phyloP scores from a whole-genome alignment of 306 rosid genomes.

The Prunus fruticosa region DNA sequence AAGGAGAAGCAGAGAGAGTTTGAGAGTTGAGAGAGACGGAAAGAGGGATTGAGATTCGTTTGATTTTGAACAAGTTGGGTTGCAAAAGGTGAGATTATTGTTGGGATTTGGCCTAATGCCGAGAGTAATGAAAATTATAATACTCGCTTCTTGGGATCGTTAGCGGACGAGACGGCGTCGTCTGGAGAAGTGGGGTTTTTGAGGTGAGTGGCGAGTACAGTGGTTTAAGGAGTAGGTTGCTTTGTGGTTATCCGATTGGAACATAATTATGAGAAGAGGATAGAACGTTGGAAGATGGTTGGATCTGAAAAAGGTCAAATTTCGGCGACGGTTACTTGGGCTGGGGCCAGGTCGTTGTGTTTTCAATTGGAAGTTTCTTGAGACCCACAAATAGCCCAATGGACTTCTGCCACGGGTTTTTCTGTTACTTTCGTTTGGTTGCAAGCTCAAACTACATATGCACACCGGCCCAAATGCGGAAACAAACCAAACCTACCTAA shows the following conservation, averaged over 20 bases:
- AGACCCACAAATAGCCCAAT: neutral
- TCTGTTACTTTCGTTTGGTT: neutral
- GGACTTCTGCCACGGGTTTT: no score
- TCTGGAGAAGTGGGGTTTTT: neutral
- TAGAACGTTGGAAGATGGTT: slow-evolving; percentile 15
- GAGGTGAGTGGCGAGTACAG: neutral
- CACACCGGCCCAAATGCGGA: no score
- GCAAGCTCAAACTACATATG: no score
- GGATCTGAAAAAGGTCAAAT: slow-evolving; percentile 12
- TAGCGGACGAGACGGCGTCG: neutral
- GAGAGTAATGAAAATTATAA: neutral
- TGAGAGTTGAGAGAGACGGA: slow-evolving; percentile 2
- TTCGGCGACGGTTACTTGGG: slow-evolving; percentile 15
- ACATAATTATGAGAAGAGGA: slow-evolving; percentile 13
- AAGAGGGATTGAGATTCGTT: slow-evolving; percentile 13
- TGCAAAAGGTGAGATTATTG: neutral
- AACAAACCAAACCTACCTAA: no score
- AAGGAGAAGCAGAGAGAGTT: neutral
- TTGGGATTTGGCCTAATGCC: neutral
- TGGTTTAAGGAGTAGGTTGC: neutral
- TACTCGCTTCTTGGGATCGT: neutral
- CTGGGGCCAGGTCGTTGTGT: neutral
- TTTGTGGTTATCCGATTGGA: neutral
- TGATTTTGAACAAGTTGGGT: slow-evolving; percentile 11
- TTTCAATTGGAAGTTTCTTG: neutral